Conservation (phyloP, 768 basidiomycete genomes). For the Leccinum boreale region DNA sequence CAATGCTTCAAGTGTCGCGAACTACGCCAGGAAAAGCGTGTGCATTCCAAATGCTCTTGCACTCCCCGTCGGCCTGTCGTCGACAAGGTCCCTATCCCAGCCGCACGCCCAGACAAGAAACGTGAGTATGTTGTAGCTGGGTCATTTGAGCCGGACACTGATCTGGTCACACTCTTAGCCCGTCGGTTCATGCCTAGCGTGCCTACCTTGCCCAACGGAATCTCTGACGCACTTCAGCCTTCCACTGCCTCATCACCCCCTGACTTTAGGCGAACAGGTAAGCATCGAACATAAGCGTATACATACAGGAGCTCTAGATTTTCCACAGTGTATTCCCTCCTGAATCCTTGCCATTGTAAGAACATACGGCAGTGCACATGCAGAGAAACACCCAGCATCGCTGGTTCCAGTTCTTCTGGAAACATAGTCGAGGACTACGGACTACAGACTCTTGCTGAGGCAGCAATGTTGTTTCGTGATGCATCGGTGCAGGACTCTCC, state of each 20-base stretch:
- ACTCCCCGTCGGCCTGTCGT: slow-evolving; percentile 35
- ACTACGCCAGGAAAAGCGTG: slow-evolving; percentile 71
- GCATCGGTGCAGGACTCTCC: slow-evolving; percentile 4
- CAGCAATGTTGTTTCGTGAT: slow-evolving; percentile 27
- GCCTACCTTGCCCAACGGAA: slow-evolving; percentile 72
- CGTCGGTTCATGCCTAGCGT: slow-evolving; percentile 67
- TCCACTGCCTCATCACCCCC: slow-evolving; percentile 30
- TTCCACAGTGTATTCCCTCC: slow-evolving; percentile 50
- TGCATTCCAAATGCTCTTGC: slow-evolving; percentile 83
- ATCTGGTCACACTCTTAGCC: slow-evolving; percentile 37
- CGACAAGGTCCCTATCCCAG: slow-evolving; percentile 32
- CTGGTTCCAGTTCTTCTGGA: slow-evolving; percentile 1
- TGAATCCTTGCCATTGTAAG: slow-evolving; percentile 65
- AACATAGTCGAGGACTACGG: slow-evolving; percentile 14
- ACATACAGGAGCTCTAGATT: neutral
- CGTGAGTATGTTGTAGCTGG: slow-evolving; percentile 18
- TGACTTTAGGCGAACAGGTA: slow-evolving; percentile 52
- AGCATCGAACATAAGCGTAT: neutral
- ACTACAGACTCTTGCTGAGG: slow-evolving; percentile 37
- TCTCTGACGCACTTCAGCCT: slow-evolving; percentile 49
- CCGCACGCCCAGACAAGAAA: slow-evolving; percentile 32
- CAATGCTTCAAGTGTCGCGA: slow-evolving; percentile 86
- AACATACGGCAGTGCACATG: slow-evolving; percentile 56
- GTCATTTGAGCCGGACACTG: slow-evolving; percentile 14
- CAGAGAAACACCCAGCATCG: slow-evolving; percentile 11